Evolutionary conservation across 208 protist species (phyloP).

Genomic region (Trypanosomatidae sp.): DNA sequence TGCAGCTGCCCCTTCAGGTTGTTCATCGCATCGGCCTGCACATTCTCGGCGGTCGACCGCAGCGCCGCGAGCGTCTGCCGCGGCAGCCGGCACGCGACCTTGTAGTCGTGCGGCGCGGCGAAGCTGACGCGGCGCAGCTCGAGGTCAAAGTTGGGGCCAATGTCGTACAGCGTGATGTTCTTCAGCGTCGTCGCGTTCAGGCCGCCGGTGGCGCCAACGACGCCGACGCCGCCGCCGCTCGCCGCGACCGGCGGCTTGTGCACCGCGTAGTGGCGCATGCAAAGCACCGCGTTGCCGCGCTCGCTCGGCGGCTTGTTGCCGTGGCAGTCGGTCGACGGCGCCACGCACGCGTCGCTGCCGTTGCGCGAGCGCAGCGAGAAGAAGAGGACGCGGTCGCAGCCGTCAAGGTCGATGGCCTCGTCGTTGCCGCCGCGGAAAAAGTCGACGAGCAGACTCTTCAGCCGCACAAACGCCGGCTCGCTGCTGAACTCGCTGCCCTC

Average conservation of each 20-base stretch:
- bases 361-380: constrained; percentile 68
- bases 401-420: constrained; percentile 48
- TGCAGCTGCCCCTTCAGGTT: constrained; percentile 79
- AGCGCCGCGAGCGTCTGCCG: constrained; percentile 37
- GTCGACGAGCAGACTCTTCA: constrained; percentile 79
- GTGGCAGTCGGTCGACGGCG: constrained; percentile 60
- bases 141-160: constrained; percentile 82
- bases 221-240: too few species aligned
- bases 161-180: constrained; percentile 55
- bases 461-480: constrained; percentile 49
- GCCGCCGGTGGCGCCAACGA: too few species aligned
- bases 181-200: constrained; percentile 18
- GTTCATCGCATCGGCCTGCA: constrained; percentile 44
- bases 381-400: constrained; percentile 65
- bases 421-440: constrained; percentile 72
- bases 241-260: constrained; percentile 38
- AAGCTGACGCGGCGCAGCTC: constrained; percentile 57
- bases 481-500: constrained; percentile 63
- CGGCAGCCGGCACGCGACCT: constrained; percentile 45
- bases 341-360: constrained; percentile 53
- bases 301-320: constrained; percentile 29
- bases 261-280: constrained; percentile 77
- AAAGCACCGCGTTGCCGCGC: constrained; percentile 43
- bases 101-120: constrained; percentile 68
- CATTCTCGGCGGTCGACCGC: constrained; percentile 52